These are phyloP conservation scores for Debaryomycetaceae sp. DNA, from an alignment of 1,139 yeast genomes.

Conservation along the genomic window DNA sequence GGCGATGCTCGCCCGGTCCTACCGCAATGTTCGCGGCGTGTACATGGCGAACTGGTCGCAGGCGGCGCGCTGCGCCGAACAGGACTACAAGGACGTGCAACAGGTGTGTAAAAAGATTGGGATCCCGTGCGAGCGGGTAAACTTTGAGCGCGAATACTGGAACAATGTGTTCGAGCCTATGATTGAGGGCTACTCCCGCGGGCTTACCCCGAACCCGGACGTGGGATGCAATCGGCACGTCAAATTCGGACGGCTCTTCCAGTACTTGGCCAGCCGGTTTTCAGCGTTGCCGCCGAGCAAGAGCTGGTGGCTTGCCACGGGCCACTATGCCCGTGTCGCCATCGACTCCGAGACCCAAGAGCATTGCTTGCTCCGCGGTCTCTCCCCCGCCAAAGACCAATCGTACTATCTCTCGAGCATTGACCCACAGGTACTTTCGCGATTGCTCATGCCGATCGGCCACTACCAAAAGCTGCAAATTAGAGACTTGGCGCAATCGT, in stretches of 20 bases:
- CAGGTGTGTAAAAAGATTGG: constrained; percentile 46
- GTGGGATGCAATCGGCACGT: constrained; percentile 75
- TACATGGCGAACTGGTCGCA: constrained; percentile 93
- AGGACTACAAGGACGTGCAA: constrained; percentile 82
- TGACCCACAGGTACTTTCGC: constrained; percentile 31
- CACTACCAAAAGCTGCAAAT: constrained; percentile 65
- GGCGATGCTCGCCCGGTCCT: constrained; percentile 45
- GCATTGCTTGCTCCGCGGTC: constrained; percentile 47
- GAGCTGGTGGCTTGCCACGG: constrained; percentile 84
- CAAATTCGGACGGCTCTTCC: constrained; percentile 72
- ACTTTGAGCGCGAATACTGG: constrained; percentile 91
- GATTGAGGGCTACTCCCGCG: constrained; percentile 59
- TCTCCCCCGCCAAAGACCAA: constrained; percentile 66
- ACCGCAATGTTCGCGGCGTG: constrained; percentile 57
- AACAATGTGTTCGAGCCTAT: constrained; percentile 83
- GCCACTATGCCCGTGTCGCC: constrained; percentile 75
- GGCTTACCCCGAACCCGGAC: constrained; percentile 93
- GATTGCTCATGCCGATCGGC: constrained; percentile 70
- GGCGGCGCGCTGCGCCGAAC: constrained; percentile 62
- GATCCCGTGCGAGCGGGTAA: constrained; percentile 67
- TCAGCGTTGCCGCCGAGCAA: constrained; percentile 8
- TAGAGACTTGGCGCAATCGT: constrained; percentile 49
- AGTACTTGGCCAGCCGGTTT: constrained; percentile 34
- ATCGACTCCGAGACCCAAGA: constrained; percentile 16
- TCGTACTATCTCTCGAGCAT: constrained; percentile 79